Evolutionary conservation across 1,284 basidiomycete species (phyloP).

Genomic region (Ceratobasidium sp.): DNA sequence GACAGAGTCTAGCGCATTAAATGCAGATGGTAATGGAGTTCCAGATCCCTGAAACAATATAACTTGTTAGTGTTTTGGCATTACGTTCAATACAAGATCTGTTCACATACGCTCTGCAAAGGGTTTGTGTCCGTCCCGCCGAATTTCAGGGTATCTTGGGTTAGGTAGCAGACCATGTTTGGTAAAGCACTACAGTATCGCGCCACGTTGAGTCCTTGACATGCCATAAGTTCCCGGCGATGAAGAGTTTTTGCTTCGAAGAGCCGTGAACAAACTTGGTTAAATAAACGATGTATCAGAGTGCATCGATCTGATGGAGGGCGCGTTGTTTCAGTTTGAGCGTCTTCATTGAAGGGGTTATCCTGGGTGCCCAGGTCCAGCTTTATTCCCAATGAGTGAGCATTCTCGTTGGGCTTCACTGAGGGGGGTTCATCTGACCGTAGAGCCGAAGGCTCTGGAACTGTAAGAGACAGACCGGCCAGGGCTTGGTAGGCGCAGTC

Average conservation of each 20-base stretch:
- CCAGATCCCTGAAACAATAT: neutral
- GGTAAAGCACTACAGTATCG: constrained; percentile 2
- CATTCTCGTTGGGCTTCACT: too few relatives aligned
- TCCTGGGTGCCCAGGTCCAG: too few relatives aligned
- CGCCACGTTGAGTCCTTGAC: constrained; percentile 11
- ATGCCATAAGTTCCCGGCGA: constrained; percentile 5
- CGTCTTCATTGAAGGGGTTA: too few relatives aligned
- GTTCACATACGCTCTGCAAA: too few relatives aligned
- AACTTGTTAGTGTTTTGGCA: neutral
- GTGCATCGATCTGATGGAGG: neutral
- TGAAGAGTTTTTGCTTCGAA: neutral
- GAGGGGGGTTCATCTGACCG: too few relatives aligned
- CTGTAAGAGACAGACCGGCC: constrained; percentile 2
- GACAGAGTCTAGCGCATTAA: constrained; percentile 15
- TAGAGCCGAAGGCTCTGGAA: too few relatives aligned
- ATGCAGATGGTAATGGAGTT: neutral
- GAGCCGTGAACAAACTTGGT: neutral
- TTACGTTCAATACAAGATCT: too few relatives aligned
- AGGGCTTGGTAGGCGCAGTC: constrained; percentile 19
- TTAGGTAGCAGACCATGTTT: neutral
- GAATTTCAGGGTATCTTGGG: too few relatives aligned
- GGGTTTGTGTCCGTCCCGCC: too few relatives aligned
- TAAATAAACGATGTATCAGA: neutral
- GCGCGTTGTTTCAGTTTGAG: neutral
- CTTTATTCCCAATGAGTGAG: neutral